Evolutionary conservation across 2,329 filamentous ascomycete genomes (phyloP).

Genomic region (Thelonectria discophora): DNA sequence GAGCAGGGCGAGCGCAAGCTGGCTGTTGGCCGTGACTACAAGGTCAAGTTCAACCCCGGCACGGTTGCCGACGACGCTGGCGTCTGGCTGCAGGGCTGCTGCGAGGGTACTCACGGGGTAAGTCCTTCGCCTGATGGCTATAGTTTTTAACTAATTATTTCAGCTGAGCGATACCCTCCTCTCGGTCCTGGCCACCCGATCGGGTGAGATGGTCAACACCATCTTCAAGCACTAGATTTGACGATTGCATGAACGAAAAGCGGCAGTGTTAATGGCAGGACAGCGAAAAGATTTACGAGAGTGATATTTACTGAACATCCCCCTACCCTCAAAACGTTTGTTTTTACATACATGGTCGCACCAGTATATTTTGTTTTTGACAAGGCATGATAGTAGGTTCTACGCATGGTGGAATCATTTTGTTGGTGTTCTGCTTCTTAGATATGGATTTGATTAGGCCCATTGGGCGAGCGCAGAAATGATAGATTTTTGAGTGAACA

Average conservation of each 20-base stretch:
- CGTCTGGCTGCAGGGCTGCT: conserved; percentile 93
- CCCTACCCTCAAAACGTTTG: conserved; percentile 6
- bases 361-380: conserved; percentile 2
- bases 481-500: not conserved
- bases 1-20: conserved; percentile 59
- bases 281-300: conserved; percentile 38
- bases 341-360: conserved; percentile 4
- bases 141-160: conserved; percentile 4
- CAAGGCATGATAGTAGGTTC: conserved; percentile 6
- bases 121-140: conserved; percentile 53
- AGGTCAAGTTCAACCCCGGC: conserved; percentile 73
- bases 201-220: conserved; percentile 79
- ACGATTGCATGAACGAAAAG: conserved; percentile 33
- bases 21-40: conserved; percentile 80
- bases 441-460: conserved; percentile 1
- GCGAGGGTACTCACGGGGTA: conserved; percentile 90
- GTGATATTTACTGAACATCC: conserved; percentile 18
- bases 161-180: conserved; percentile 83
- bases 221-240: conserved; percentile 64
- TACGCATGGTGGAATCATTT: conserved; percentile 18
- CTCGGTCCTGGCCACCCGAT: conserved; percentile 78
- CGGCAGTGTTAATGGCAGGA: conserved; percentile 35
- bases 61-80: conserved; percentile 78
- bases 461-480: not conserved
- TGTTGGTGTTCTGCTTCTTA: conserved; percentile 18